Evolutionary conservation across 768 basidiomycete genomes (phyloP), one percentile per base, ranked within the genome.

Genomic region (Phaeolepiota aurea): DNA sequence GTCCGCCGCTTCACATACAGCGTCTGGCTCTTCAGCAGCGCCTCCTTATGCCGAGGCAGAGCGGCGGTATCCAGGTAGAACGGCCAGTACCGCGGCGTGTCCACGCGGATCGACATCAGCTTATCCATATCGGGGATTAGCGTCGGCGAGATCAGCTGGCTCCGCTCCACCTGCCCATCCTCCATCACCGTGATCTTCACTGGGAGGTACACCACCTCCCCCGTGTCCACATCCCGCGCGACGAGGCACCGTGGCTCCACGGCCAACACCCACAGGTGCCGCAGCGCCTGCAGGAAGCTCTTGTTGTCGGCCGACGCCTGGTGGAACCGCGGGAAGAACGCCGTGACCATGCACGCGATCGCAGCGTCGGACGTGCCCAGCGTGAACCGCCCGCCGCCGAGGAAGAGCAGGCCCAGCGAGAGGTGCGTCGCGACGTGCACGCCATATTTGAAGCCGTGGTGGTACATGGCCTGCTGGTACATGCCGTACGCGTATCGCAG

Each of bases 61-160:
- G 77, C 65, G 30, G 78, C 72, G 14, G 86, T 76, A 51, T 93
- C 86, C 22, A 97, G 74, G 44, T 82, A 79, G 61, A 93, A 86
- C 0, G 92, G 85, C 88, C 90, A 96, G 58, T 99, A 98, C 3
- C 96, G 79, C 12, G 91, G 92, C 0, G 89, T 96, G 52, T 97
- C 92, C 16, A 93, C 82, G 34, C 84, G 72, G 50, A 99, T 83
- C 3, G 87, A 83, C 34, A 79, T 63, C 11, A 98, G 68, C 43
- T 74, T 79, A 54, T 87, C 80, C 47, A 97, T 75, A 46, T 93
- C 86, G 0, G 92, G 91, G 45, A 96, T 85, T 3, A 98, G 72
- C 0, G 94, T 94, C 0, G 96, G 96, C 0, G 91, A 87, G 42
- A 93, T 90, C 35, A 96, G 68, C 48, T 86, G 82, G 1, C 82